A percentile compares a stretch with the other conserved stretches of the same genome.
Evolutionary conservation across 805 yeast species (phyloP).

Genomic region (Spathaspora arborariae): DNA sequence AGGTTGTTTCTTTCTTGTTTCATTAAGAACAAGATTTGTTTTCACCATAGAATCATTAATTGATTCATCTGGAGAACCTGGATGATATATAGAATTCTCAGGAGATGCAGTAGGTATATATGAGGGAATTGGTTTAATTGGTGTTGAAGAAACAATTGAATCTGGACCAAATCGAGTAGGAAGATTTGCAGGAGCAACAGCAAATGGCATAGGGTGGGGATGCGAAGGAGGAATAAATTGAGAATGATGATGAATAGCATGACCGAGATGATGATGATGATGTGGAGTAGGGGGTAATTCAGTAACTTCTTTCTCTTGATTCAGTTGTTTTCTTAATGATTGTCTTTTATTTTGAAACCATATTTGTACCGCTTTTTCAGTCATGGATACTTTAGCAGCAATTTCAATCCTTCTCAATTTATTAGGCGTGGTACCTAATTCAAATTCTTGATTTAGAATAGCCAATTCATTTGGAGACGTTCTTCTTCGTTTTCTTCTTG

Average conservation of each 20-base stretch:
- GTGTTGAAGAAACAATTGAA: slow-evolving; percentile 10
- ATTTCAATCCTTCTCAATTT: slow-evolving; percentile 71
- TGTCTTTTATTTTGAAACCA: slow-evolving; percentile 98
- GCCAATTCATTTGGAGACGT: slow-evolving; percentile 85
- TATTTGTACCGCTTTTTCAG: slow-evolving; percentile 96
- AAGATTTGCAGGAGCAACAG: slow-evolving; percentile 8
- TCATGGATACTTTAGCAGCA: slow-evolving; percentile 81
- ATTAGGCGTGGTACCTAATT: slow-evolving; percentile 75
- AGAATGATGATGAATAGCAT: slow-evolving; percentile 3
- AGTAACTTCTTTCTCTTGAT: slow-evolving; percentile 36
- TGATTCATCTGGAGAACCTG: slow-evolving; percentile 8
- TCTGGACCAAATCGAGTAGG: background rate
- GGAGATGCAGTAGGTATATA: slow-evolving; percentile 11
- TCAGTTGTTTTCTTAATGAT: slow-evolving; percentile 54
- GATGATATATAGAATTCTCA: background rate
- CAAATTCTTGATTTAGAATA: slow-evolving; percentile 77
- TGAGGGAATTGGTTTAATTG: slow-evolving; percentile 17
- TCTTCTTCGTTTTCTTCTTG: slow-evolving; percentile 92
- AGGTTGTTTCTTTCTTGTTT: slow-evolving; percentile 36
- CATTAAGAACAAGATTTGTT: slow-evolving; percentile 14
- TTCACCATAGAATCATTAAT: slow-evolving; percentile 12
- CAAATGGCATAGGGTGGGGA: slow-evolving; percentile 6
- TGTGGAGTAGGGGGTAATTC: slow-evolving; percentile 37
- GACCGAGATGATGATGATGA: slow-evolving; percentile 13
- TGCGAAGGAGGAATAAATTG: background rate